Evolutionary conservation across 129 eudicot genomes (phyloP), one percentile per base, ranked within the genome.

Genomic region (Artemisia annua): DNA sequence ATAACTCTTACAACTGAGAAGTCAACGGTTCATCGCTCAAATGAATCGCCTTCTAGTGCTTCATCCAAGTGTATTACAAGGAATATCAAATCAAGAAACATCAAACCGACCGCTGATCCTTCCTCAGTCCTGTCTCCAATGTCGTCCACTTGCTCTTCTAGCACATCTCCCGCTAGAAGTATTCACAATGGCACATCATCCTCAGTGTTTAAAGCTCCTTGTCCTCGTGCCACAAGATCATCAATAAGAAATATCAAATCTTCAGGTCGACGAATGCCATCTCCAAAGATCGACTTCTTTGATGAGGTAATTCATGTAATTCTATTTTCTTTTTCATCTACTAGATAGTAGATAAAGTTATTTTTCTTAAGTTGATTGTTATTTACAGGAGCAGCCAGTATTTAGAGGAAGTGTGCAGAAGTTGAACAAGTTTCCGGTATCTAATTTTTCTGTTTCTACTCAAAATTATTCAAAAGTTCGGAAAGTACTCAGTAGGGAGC

Each of bases 111-210:
- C 43, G 46, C 9, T 1, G 46, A 39, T 24, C 67, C 67, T 62
- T 12, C 43, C 46, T 64, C 69, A 9, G 53, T 64, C 53, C 51
- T 39, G 43, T 64, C 53, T 39, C 69, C 69, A 15, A 39, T 64
- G 51, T 64, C 69, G 7, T 43, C 69, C 11, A 17, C 69, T n/a
- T 9, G 69, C n/a, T 64, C 69, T 16, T 64, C 69, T 64, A 64
- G 53, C 51, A 35, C 14, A 43, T 64, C 52, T 39, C 49, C 53
- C 39, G 22, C 28, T 64, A 39, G 26, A 15, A 12, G 6, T 43
- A 15, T 62, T 28, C 43, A 62, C 18, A 62, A 30, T 6, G 48
- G 48, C 67, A 30, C 32, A 28, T 28, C 11, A 4, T 15, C 66
- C 30, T 11, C 52, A 17, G 19, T 10, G 39, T 64, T 64, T 64